These are phyloP conservation scores for Stipa capillata DNA, from an alignment of 176 grass and related monocot species.

Conservation along the genomic window DNA sequence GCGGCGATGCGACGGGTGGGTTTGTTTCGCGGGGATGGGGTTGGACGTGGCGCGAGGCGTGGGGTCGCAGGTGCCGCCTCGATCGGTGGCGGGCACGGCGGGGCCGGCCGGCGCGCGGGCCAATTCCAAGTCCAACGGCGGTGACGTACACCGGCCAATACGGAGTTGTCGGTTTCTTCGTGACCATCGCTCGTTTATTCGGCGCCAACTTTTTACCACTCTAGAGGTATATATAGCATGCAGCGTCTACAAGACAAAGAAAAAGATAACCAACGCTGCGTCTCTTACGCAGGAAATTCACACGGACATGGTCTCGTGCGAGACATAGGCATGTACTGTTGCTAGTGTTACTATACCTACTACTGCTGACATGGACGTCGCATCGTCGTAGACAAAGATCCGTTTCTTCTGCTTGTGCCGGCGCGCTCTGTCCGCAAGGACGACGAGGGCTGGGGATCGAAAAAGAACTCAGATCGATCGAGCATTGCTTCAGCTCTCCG, in stretches of 20 bases:
- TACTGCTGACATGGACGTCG: background rate
- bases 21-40: background rate
- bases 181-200: too few species aligned
- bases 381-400: constrained; percentile 9
- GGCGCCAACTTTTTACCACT: too few species aligned
- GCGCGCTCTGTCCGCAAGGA: constrained; percentile 14
- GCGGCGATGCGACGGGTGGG: background rate
- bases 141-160: too few species aligned
- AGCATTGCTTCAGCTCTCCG: background rate
- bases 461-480: background rate
- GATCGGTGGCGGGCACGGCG: background rate
- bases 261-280: too few species aligned
- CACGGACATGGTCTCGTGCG: background rate
- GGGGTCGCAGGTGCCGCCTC: background rate
- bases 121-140: background rate
- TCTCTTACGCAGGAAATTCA: too few species aligned
- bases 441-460: background rate
- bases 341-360: too few species aligned
- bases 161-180: too few species aligned
- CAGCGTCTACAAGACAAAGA: too few species aligned
- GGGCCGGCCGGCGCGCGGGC: background rate
- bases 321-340: background rate
- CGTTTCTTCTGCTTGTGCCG: background rate
- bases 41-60: background rate
- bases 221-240: too few species aligned